Percentiles rank a stretch among this genome's conserved stretches.
These are phyloP conservation scores for Withania somnifera DNA, from an alignment of 305 asterid genomes.

Conservation along the genomic window DNA sequence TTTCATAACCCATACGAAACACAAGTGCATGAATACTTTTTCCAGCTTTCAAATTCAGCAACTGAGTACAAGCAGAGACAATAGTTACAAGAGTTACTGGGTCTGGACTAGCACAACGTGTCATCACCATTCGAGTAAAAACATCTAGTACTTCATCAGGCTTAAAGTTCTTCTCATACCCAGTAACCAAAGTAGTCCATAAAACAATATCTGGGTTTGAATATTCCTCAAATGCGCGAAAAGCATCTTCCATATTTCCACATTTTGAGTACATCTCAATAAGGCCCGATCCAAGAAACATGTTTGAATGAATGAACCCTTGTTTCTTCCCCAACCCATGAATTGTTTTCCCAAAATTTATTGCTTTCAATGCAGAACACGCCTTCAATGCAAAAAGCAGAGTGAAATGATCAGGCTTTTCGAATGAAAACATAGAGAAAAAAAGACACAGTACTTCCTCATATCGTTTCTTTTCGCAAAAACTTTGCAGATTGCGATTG, in stretches of 20 bases:
- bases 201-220: slow-evolving; percentile 49
- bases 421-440: slow-evolving; percentile 16
- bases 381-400: slow-evolving; percentile 44
- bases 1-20: slow-evolving; percentile 27
- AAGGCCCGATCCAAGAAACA: slow-evolving; percentile 59
- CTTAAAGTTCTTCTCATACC: slow-evolving; percentile 39
- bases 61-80: slow-evolving; percentile 52
- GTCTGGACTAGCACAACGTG: slow-evolving; percentile 23
- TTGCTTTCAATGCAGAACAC: slow-evolving; percentile 35
- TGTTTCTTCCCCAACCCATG: slow-evolving; percentile 54
- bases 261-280: slow-evolving; percentile 54
- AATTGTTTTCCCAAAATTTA: slow-evolving; percentile 33
- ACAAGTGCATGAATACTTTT: slow-evolving; percentile 49
- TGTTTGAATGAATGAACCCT: slow-evolving; percentile 17
- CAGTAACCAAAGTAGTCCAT: slow-evolving; percentile 58
- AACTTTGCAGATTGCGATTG: slow-evolving; percentile 35
- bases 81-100: slow-evolving; percentile 37
- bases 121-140: slow-evolving; percentile 27
- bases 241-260: slow-evolving; percentile 43
- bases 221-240: slow-evolving; percentile 49
- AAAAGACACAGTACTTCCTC: slow-evolving; percentile 31
- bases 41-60: slow-evolving; percentile 35
- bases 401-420: slow-evolving; percentile 40
- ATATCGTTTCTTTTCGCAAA: slow-evolving; percentile 28
- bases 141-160: slow-evolving; percentile 32